A percentile compares a stretch with the other conserved stretches of the same genome.
These are phyloP conservation scores for Rhazya stricta DNA, from an alignment of 257 asterid genomes.

Conservation along the genomic window DNA sequence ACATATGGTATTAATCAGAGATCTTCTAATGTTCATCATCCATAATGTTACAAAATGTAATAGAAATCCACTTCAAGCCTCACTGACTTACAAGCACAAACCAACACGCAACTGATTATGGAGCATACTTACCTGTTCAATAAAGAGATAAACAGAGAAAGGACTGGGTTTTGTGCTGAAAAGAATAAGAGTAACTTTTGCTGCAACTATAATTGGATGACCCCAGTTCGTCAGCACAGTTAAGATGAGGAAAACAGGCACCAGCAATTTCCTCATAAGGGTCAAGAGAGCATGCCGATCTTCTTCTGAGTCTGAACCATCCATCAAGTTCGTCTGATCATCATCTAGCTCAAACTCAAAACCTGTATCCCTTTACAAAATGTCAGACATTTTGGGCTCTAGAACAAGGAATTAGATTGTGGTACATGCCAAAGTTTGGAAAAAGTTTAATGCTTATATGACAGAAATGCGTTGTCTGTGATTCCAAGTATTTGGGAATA, in stretches of 20 bases:
- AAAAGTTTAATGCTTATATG: no score
- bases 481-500: neutral
- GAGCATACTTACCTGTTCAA: slow-evolving; percentile 36
- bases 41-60: no score
- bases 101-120: neutral
- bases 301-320: slow-evolving; percentile 19
- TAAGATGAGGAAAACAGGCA: slow-evolving; percentile 34
- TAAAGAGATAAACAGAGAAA: slow-evolving; percentile 34
- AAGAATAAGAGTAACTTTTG: slow-evolving; percentile 33
- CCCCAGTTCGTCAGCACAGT: slow-evolving; percentile 44
- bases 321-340: slow-evolving; percentile 10
- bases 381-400: neutral
- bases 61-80: neutral
- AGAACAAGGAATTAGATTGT: neutral
- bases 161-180: slow-evolving; percentile 37
- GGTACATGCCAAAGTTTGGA: slow-evolving; percentile 1
- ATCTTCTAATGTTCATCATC: neutral
- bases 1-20: neutral
- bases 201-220: slow-evolving; percentile 37
- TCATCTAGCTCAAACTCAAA: slow-evolving; percentile 20
- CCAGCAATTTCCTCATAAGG: slow-evolving; percentile 29
- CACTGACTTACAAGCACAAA: neutral
- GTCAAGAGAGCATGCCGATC: slow-evolving; percentile 16
- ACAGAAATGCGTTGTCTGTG: neutral
- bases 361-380: slow-evolving; percentile 19